Evolutionary conservation across 2,329 filamentous ascomycete species (phyloP), one percentile per base, ranked within the genome.

Genomic region (Alternaria sp.): DNA sequence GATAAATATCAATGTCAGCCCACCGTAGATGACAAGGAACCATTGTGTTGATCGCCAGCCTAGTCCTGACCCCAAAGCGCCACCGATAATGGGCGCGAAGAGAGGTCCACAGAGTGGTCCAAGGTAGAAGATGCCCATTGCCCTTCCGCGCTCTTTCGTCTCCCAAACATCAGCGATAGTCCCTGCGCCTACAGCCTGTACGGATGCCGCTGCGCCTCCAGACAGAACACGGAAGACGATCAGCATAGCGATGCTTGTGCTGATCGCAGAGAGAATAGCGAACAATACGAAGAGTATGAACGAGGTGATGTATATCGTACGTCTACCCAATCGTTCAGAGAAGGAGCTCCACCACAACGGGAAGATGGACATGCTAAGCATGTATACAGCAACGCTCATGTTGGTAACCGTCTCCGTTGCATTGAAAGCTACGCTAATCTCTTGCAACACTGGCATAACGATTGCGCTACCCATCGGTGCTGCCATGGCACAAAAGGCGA

Each of bases 381-480:
- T 81, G 61, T 81, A 81, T 13, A 81, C 74, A 1, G 79, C 78
- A 15, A 81, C 79, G 32, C 68, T 75, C 72, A 81, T 76, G 54
- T 81, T 81, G n/a, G 79, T 73, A 4, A 80, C 68, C 1, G 77
- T 76, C 12, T 73, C 54, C 1, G 70, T 73, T 7, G 79, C 69
- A n/a, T 73, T 45, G 32, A 81, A 77, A 1, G 73, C 73, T 11
- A 64, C 62, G 4, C 73, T 68, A 12, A 81, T 79, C 11, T 79
- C 77, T 19, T 73, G 72, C 21, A 81, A 66, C 3, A 76, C 76
- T 7, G 80, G 93, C 70, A 95, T 90, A 61, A 97, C 89, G 58
- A 97, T 93, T 2, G 91, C 88, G 26, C 91, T 94, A 1, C 94
- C 94, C 82, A 97, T 88, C 0, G 94, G 94, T 1, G 91, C 93